Conservation (phyloP, 306 rosid genomes). For the Gleditsia sinensis region DNA sequence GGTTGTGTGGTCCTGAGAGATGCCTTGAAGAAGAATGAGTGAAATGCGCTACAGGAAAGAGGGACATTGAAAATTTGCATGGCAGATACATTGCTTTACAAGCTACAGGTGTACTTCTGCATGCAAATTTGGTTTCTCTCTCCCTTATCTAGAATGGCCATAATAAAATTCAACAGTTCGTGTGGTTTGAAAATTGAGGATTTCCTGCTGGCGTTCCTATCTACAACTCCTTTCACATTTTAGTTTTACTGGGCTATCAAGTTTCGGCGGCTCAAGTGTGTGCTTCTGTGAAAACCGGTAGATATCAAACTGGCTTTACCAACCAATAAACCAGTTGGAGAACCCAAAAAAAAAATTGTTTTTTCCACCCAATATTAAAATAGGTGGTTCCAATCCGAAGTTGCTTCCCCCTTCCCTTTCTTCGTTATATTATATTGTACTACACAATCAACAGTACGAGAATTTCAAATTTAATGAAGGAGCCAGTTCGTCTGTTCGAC, state of each 20-base stretch:
- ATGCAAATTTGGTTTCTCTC: neutral
- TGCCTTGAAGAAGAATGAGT: constrained; percentile 91
- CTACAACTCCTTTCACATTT: neutral
- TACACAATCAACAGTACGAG: too few relatives aligned
- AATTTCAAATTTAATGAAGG: too few relatives aligned
- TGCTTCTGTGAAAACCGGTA: too few relatives aligned
- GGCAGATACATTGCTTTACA: constrained; percentile 84
- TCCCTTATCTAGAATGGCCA: neutral
- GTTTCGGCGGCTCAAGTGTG: too few relatives aligned
- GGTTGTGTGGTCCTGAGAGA: constrained; percentile 83
- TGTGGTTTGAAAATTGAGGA: neutral
- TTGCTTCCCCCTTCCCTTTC: too few relatives aligned
- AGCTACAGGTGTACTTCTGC: constrained; percentile 36
- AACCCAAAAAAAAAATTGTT: too few relatives aligned
- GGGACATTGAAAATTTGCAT: constrained; percentile 87
- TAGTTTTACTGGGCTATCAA: constrained; percentile 28
- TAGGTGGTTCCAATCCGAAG: too few relatives aligned
- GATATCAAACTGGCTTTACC: too few relatives aligned
- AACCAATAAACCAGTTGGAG: too few relatives aligned
- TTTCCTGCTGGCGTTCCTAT: neutral
- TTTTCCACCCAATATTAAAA: too few relatives aligned
- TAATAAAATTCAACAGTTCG: neutral
- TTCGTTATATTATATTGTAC: too few relatives aligned
- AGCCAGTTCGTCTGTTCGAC: too few relatives aligned
- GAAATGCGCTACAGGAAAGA: constrained; percentile 63